These are phyloP conservation scores for Arachis monticola DNA, from an alignment of 331 rosid species.

Conservation along the genomic window DNA sequence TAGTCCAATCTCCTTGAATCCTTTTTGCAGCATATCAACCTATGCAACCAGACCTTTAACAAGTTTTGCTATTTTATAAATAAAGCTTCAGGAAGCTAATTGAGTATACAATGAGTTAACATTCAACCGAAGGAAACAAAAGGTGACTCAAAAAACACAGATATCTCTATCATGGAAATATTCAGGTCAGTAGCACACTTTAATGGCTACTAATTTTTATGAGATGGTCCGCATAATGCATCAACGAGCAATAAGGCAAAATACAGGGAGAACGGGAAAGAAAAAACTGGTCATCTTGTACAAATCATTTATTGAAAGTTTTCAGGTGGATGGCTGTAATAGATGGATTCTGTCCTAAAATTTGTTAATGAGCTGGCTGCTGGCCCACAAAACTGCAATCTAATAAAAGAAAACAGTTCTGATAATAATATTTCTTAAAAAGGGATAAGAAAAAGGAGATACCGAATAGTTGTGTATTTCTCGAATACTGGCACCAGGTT, in stretches of 20 bases:
- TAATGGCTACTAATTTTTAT: no score
- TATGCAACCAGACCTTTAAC: conserved; percentile 46
- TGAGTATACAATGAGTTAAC: conserved; percentile 17
- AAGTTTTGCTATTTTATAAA: conserved; percentile 18
- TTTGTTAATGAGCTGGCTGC: background rate
- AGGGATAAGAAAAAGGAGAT: conserved; percentile 30
- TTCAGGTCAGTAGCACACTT: conserved; percentile 19
- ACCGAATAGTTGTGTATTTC: conserved; percentile 80
- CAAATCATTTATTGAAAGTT: background rate
- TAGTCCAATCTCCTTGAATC: conserved; percentile 80
- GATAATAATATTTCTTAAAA: conserved; percentile 19
- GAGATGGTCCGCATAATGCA: no score
- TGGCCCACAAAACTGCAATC: conserved; percentile 6
- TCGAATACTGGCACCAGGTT: conserved; percentile 77
- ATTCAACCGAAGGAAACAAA: conserved; percentile 26
- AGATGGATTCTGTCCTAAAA: background rate
- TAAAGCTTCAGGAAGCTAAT: conserved; percentile 35
- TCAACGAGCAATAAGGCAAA: no score
- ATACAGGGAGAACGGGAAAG: no score
- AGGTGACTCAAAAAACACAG: conserved; percentile 16
- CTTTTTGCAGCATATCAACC: conserved; percentile 81
- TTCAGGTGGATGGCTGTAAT: background rate
- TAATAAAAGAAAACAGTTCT: background rate
- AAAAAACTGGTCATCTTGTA: no score
- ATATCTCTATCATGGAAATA: conserved; percentile 26